Percentiles rank a stretch among this genome's conserved stretches.
phyloP scores from a whole-genome alignment of 257 asterid species.

The Solanum pennellii region DNA sequence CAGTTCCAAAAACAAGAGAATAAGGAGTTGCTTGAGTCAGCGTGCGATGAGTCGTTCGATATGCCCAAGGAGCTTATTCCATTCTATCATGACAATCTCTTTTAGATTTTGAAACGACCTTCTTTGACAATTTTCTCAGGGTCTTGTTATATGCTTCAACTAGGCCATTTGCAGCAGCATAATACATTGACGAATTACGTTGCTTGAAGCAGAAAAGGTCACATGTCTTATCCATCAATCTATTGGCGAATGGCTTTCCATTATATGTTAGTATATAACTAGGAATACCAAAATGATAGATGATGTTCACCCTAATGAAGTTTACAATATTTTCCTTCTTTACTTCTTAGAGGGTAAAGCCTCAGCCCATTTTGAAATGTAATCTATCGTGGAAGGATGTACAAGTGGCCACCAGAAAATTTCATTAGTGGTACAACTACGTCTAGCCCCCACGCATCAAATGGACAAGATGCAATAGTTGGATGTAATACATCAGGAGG shows the following conservation, averaged over 20 bases:
- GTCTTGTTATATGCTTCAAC: neutral
- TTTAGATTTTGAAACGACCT: neutral
- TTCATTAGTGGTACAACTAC: too few species aligned
- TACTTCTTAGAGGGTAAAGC: neutral
- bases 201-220: neutral
- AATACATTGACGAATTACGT: neutral
- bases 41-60: neutral
- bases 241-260: neutral
- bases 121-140: neutral
- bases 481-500: too few species aligned
- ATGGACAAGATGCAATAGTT: too few species aligned
- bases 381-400: too few species aligned
- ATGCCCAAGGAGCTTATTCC: neutral
- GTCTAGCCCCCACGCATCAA: too few species aligned
- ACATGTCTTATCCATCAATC: neutral
- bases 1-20: too few species aligned
- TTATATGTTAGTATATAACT: neutral
- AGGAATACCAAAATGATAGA: neutral
- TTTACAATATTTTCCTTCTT: neutral
- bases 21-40: neutral
- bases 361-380: neutral
- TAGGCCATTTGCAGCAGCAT: neutral
- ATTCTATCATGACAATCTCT: neutral
- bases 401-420: too few species aligned
- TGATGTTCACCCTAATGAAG: neutral